phyloP scores from a whole-genome alignment of 805 yeast genomes.

The Starmerella cellae region DNA sequence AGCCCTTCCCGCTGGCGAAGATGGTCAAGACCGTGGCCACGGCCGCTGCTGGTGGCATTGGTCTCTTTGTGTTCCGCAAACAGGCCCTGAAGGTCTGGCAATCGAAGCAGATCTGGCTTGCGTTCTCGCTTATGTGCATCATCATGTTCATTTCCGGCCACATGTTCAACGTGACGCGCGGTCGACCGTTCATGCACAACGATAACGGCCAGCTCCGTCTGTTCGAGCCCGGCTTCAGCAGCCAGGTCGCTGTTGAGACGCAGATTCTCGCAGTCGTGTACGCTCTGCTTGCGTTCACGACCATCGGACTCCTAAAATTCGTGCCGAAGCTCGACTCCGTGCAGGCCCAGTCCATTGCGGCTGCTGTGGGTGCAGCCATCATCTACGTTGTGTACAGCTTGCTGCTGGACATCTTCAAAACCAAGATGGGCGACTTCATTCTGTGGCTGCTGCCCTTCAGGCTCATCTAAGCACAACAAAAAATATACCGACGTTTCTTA shows the following conservation, averaged over 20 bases:
- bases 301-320: constrained; percentile 46
- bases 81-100: constrained; percentile 33
- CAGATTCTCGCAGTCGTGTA: constrained; percentile 55
- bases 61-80: constrained; percentile 18
- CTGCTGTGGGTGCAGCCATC: constrained; percentile 32
- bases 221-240: constrained; percentile 53
- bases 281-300: constrained; percentile 48
- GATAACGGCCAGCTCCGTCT: constrained; percentile 37
- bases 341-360: constrained; percentile 38
- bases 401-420: constrained; percentile 49
- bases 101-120: constrained; percentile 60
- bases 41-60: constrained; percentile 7
- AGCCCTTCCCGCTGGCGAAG: constrained; percentile 26
- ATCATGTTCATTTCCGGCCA: constrained; percentile 74
- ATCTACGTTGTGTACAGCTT: constrained; percentile 50
- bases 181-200: constrained; percentile 41
- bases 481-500: not conserved
- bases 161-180: constrained; percentile 84
- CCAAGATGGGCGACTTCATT: constrained; percentile 70
- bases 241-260: constrained; percentile 78
- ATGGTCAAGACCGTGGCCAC: constrained; percentile 14
- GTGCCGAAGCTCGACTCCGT: constrained; percentile 39
- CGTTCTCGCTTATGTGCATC: constrained; percentile 45
- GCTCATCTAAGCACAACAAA: constrained; percentile 3
- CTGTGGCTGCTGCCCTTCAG: constrained; percentile 37